phyloP scores from a whole-genome alignment of 805 yeast species.

The Yarrowia sp. region DNA sequence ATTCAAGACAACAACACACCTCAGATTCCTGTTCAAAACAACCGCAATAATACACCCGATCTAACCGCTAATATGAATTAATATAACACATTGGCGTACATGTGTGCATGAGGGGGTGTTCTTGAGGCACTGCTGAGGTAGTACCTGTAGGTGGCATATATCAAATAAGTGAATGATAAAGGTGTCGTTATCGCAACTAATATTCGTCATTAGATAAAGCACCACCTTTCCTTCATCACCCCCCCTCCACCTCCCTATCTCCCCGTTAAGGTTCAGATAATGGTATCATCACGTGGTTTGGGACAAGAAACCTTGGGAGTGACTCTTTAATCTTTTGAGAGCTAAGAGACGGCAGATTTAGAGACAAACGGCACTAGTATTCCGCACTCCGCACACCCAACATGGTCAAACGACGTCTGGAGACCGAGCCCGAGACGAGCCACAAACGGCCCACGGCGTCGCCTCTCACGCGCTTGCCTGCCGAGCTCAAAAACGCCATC shows the following conservation, averaged over 20 bases:
- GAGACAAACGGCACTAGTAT: conserved; percentile 12
- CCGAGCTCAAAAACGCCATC: conserved; percentile 28
- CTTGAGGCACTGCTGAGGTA: too few species aligned
- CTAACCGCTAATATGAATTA: too few species aligned
- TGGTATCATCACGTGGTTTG: conserved; percentile 32
- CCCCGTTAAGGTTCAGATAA: conserved; percentile 6
- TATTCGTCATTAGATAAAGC: too few species aligned
- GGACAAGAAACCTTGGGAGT: conserved; percentile 31
- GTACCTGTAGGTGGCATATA: too few species aligned
- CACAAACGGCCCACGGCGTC: conserved; percentile 27
- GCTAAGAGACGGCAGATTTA: not conserved
- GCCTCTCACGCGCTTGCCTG: conserved; percentile 24
- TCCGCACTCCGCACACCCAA: not conserved
- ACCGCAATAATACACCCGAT: too few species aligned
- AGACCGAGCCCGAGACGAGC: conserved; percentile 15
- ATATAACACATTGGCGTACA: too few species aligned
- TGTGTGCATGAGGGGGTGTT: too few species aligned
- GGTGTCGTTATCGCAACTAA: too few species aligned
- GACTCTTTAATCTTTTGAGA: conserved; percentile 20
- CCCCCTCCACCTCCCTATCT: not conserved
- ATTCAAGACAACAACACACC: too few species aligned
- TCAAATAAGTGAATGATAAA: too few species aligned
- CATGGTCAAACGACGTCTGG: conserved; percentile 35
- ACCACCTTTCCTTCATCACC: too few species aligned
- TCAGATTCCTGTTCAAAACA: too few species aligned